Conservation (phyloP, 2,329 filamentous ascomycete genomes). For the Cercospora sp. region DNA sequence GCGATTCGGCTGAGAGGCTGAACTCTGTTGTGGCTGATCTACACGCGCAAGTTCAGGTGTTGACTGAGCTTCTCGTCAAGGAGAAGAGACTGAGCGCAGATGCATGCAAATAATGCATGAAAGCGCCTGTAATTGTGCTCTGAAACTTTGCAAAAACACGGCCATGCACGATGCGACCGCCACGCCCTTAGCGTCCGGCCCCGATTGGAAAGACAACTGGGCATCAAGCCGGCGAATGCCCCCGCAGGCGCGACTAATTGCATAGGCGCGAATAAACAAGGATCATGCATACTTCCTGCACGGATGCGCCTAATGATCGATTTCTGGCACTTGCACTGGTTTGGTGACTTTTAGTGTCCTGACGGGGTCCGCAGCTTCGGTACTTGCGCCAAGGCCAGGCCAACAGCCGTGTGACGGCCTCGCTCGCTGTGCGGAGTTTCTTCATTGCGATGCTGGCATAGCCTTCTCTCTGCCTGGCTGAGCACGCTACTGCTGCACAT, state of each 20-base stretch:
- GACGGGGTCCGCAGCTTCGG: conserved; percentile 14
- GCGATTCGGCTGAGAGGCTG: conserved; percentile 24
- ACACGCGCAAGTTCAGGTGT: conserved; percentile 25
- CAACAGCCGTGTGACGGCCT: conserved; percentile 13
- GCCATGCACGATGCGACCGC: conserved; percentile 5
- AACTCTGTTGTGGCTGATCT: conserved; percentile 29
- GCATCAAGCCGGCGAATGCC: conserved; percentile 10
- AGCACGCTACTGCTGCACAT: conserved; percentile 27
- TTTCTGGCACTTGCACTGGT: conserved; percentile 11
- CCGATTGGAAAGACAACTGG: conserved; percentile 13
- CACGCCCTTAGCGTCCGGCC: conserved; percentile 3
- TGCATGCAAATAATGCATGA: conserved; percentile 10
- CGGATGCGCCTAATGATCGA: conserved; percentile 7
- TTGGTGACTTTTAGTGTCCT: conserved; percentile 12
- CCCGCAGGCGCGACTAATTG: conserved; percentile 18
- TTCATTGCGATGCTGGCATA: conserved; percentile 20
- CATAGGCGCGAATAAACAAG: conserved; percentile 19
- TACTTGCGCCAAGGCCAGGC: conserved; percentile 15
- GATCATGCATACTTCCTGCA: conserved; percentile 18
- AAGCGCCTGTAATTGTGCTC: conserved; percentile 14
- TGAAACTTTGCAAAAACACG: conserved; percentile 10
- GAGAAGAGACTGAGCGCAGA: conserved; percentile 11
- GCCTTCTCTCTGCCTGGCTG: conserved; percentile 24
- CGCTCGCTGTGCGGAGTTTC: conserved; percentile 16
- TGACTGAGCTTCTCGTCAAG: conserved; percentile 24